A percentile compares a stretch with the other conserved stretches of the same genome.
These are phyloP conservation scores for Pelagophyceae sp. DNA, from an alignment of 352 stramenopile species.

Conservation along the genomic window DNA sequence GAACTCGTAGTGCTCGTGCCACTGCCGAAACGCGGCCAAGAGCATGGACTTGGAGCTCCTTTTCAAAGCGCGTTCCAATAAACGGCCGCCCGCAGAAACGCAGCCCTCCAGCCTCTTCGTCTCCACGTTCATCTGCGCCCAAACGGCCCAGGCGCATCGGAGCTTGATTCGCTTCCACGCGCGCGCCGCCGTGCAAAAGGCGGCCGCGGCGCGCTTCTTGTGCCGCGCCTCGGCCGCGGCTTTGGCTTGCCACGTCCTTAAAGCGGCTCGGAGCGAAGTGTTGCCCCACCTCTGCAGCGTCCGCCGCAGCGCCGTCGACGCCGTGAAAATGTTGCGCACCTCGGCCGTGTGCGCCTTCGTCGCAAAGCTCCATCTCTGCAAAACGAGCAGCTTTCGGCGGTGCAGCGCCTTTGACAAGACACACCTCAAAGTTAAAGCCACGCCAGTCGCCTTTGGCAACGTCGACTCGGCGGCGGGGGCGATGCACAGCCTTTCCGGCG, in stretches of 20 bases:
- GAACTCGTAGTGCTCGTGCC: slow-evolving; percentile 13
- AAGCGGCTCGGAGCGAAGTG: background rate
- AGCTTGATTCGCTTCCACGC: background rate
- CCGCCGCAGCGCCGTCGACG: background rate
- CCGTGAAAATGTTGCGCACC: background rate
- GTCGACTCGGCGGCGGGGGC: background rate
- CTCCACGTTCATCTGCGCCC: background rate
- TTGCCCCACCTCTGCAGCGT: background rate
- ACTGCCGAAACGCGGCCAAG: background rate
- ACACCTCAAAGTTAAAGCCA: background rate
- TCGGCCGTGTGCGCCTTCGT: background rate
- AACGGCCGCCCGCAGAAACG: no score
- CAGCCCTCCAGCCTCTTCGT: no score
- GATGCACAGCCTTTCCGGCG: background rate
- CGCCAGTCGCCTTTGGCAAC: background rate
- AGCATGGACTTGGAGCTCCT: background rate
- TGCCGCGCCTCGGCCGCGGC: background rate
- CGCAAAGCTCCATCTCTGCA: background rate
- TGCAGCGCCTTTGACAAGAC: background rate
- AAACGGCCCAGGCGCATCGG: background rate
- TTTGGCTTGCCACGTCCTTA: background rate
- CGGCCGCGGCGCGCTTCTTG: background rate
- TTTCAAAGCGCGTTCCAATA: background rate
- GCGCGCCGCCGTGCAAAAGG: background rate
- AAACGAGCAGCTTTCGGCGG: no score